Percentiles rank a stretch among this genome's conserved stretches.
phyloP scores from a whole-genome alignment of 208 protist species.

The Leishmania lainsoni region DNA sequence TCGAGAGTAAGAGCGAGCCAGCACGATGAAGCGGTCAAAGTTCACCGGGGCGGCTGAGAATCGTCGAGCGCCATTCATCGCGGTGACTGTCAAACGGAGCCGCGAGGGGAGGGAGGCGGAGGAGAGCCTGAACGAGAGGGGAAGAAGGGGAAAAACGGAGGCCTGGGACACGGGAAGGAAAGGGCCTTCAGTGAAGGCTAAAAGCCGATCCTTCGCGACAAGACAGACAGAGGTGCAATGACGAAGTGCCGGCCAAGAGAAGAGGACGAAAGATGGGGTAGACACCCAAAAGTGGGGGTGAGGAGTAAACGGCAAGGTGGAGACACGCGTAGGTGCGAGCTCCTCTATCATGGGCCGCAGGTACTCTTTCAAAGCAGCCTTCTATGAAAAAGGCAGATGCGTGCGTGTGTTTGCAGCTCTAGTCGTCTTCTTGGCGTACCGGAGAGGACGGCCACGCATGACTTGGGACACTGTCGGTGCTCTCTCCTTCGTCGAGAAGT shows the following conservation, averaged over 20 bases:
- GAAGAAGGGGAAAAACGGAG: neutral
- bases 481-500: neutral
- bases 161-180: neutral
- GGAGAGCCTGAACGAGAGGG: neutral
- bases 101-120: neutral
- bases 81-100: neutral
- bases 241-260: neutral
- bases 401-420: neutral
- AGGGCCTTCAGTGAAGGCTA: neutral
- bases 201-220: neutral
- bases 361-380: neutral
- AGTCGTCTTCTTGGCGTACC: neutral
- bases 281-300: neutral
- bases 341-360: neutral
- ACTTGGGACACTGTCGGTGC: neutral
- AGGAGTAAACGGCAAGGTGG: neutral
- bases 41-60: constrained; percentile 55
- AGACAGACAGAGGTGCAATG: neutral
- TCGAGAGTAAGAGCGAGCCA: constrained; percentile 45
- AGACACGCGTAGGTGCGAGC: neutral
- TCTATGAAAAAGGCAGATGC: constrained; percentile 1
- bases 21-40: constrained; percentile 69
- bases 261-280: neutral
- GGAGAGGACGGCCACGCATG: neutral
- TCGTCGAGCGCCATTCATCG: constrained; percentile 11